Base-by-base conservation (phyloP, 768 basidiomycete species). In the Suillus occidentalis region DNA sequence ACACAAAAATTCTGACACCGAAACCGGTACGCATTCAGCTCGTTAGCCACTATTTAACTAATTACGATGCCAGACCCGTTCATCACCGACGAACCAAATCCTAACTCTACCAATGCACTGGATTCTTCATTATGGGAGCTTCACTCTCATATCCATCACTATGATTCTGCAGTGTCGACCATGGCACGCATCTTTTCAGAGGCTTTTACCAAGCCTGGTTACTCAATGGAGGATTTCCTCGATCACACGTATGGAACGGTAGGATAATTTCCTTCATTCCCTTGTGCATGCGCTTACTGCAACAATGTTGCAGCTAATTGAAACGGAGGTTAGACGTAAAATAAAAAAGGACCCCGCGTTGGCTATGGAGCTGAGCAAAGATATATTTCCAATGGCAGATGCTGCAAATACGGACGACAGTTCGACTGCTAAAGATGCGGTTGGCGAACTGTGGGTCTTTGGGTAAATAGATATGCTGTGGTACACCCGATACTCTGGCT, bases 81-180 rank as follows among this genome's bases (percentile, higher is more conserved):
- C 79, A 67, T 89, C 25, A 66, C 83, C 0, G 65, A 77, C 0
- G 93, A 96, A 71, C 71, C 77, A 3, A 90, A 95, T 65, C 96
- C 96, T 0, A 82, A 89, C 53, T 77, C 85, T 50, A 92, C 95
- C 3, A 81, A 86, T 60, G 97, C 97, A 0, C 81, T 97, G 16
- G 85, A 90, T 52, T 95, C 93, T 53, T 96, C 94, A 10, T 76
- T 97, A 16, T 99, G 97, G 97, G 97, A 99, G 77, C 83, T 99
- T 42, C 79, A 87, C 62, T 84, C 91, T 0, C 89, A 96, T 65
- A 81, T 84, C 65, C 76, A 81, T 28, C 97, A 99, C 76, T 98
- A 98, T 73, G 89, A 95, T 66, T 80, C 91, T 1, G 85, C 88
- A 1, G 90, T 97, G n/a, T 87, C 92, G n/a, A 93, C 93, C 0